Base-by-base conservation (phyloP, 768 basidiomycete genomes). In the Naganishia kalamii region DNA sequence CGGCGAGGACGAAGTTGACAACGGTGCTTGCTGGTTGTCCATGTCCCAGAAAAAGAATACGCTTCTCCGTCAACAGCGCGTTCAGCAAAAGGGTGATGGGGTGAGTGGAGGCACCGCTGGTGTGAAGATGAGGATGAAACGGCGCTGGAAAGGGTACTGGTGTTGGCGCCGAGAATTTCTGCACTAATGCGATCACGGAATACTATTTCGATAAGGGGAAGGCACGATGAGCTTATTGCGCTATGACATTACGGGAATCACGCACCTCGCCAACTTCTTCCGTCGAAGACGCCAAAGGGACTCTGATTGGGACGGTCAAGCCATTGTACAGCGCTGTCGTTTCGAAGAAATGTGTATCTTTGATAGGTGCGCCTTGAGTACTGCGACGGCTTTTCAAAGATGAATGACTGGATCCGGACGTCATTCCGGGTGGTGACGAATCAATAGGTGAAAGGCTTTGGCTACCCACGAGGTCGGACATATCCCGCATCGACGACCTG, bases 221-320 rank as follows among this genome's bases (percentile, higher is more conserved):
- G 4, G 44, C 37, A 23, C n/a, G 13, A 21, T 27, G 19, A 47
- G 12, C 12, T n/a, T n/a, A 11, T 40, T 15, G 1, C 6, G 10
- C 5, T 7, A 7, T 40, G 37, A 40, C 37, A 40, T 40, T 17
- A 17, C 7, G 7, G 37, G 8, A 40, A 40, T 40, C 7, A 81
- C 86, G 75, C 75, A 97, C 94, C 78, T 97, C 93, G 48, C 96
- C 93, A 63, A 99, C 90, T 81, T 99, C 96, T 77, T 93, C 90
- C 0, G 89, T 84, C 75, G 96, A 97, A 1, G 87, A 88, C 21
- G 86, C 85, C 49, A 96, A 79, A 0, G 96, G 96, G 77, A 98
- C 85, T 72, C 90, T 88, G 74, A 98, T 91, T 15, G 92, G 93
- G 32, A 97, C 78, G 30, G 85, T 84, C 68, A 92, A 67, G 62